A percentile compares a stretch with the other conserved stretches of the same genome.
Evolutionary conservation across 2,329 filamentous ascomycete species (phyloP).

Genomic region (Nakataea oryzae): DNA sequence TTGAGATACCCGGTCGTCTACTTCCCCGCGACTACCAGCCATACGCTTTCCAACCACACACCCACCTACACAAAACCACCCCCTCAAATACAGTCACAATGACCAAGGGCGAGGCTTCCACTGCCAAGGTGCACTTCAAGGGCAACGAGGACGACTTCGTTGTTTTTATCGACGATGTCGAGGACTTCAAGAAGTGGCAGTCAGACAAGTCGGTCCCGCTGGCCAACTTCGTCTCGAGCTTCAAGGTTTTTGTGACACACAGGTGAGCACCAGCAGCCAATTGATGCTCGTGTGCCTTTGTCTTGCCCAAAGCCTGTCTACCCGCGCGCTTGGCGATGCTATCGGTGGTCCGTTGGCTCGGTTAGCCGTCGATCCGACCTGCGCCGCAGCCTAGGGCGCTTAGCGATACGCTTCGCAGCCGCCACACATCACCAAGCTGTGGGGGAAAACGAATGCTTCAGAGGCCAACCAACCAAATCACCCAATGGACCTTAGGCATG

Average conservation of each 20-base stretch:
- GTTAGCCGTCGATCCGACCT: neutral
- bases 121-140: conserved; percentile 80
- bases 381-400: neutral
- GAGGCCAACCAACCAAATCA: too few species aligned
- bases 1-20: neutral
- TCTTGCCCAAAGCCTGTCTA: conserved; percentile 11
- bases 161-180: conserved; percentile 46
- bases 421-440: too few species aligned
- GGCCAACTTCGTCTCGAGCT: conserved; percentile 32
- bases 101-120: conserved; percentile 59
- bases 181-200: conserved; percentile 72
- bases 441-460: too few species aligned
- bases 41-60: conserved; percentile 2
- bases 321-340: neutral
- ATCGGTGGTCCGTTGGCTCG: neutral
- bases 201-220: conserved; percentile 10
- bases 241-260: conserved; percentile 84
- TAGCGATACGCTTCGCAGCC: neutral
- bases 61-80: conserved; percentile 3
- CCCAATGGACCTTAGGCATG: too few species aligned
- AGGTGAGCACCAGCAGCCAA: conserved; percentile 53
- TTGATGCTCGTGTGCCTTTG: too few species aligned
- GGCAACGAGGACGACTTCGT: conserved; percentile 48
- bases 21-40: neutral
- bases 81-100: conserved; percentile 32